Base-by-base conservation (phyloP, 257 asterid genomes). In the Solanum tarapatanum region DNA sequence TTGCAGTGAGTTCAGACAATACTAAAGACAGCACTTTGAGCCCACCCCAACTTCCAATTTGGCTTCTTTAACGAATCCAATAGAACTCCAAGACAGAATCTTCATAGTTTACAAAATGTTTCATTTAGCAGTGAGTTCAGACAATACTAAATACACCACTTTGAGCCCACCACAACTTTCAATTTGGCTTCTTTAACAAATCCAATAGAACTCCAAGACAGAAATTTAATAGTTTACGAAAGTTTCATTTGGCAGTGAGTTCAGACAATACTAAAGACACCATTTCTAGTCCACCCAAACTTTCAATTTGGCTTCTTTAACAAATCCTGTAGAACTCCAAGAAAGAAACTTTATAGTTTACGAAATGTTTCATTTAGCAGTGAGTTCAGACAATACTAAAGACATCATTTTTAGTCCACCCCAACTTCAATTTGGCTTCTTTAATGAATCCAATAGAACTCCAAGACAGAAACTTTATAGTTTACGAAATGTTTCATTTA, bases 31-130 rank as follows among this genome's bases (percentile, higher is more conserved):
- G 28, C 45, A 73, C 37, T 33, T 33, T 35, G n/a, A n/a, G 58
- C 35, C 26, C 79, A 77, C 64, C 58, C 72, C 17, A 80, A 58
- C 74, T 84, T 86, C 80, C 86, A 89, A 87, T 70, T 77, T 55
- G 14, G 24, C 11, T 86, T 26, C 83, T 45, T 6, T 23, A 70
- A 35, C 48, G 64, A 36, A 17, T 68, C 35, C 23, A 26, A 68
- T 68, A 68, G 23, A 28, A 26, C 36, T 13, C 75, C 75, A 6
- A 68, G 75, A 37, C 24, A 64, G 87, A 72, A 72, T 2, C 13
- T 32, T 72, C 1, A 8, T 32, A 72, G 79, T 16, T 74, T 6
- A 68, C 23, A 2, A 68, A 68, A 68, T 68, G 36, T 68, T 28
- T 26, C 21, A 68, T 13, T 26, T 12, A 68, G 36, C 74, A 68